phyloP scores from a whole-genome alignment of 176 grass and related monocot species.

The Carex littledalei region DNA sequence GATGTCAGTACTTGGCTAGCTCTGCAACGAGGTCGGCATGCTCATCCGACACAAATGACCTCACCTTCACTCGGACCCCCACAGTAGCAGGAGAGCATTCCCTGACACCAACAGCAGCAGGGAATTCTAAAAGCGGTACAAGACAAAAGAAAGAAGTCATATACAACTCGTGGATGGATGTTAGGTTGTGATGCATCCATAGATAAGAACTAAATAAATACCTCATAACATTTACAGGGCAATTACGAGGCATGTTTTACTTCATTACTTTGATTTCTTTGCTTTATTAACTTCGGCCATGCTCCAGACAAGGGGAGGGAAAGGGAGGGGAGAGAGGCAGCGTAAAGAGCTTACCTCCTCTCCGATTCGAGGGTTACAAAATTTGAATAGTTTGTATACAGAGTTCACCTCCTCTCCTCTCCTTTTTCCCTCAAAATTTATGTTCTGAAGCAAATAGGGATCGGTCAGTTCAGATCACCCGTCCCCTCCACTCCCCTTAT shows the following conservation, averaged over 20 bases:
- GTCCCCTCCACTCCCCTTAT: too few species aligned
- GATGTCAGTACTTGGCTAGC: background rate
- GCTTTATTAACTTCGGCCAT: too few species aligned
- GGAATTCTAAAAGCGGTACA: constrained; percentile 41
- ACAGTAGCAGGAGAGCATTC: constrained; percentile 45
- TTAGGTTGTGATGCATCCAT: background rate
- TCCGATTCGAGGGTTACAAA: too few species aligned
- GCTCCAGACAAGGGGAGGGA: too few species aligned
- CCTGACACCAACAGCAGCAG: constrained; percentile 61
- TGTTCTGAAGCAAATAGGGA: too few species aligned
- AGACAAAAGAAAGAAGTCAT: constrained; percentile 8
- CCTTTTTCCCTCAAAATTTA: too few species aligned
- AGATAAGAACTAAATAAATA: constrained; percentile 17
- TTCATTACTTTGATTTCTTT: too few species aligned
- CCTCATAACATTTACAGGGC: background rate
- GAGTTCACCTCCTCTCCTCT: too few species aligned
- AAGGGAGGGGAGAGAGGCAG: too few species aligned
- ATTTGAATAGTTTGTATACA: too few species aligned
- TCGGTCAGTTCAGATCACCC: too few species aligned
- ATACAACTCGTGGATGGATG: background rate
- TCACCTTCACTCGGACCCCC: constrained; percentile 44
- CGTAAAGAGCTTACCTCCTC: too few species aligned
- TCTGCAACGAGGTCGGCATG: constrained; percentile 39
- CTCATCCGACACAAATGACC: constrained; percentile 57
- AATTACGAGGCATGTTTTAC: background rate